phyloP scores from a whole-genome alignment of 306 rosid genomes.

The Cucumis cinereus region DNA sequence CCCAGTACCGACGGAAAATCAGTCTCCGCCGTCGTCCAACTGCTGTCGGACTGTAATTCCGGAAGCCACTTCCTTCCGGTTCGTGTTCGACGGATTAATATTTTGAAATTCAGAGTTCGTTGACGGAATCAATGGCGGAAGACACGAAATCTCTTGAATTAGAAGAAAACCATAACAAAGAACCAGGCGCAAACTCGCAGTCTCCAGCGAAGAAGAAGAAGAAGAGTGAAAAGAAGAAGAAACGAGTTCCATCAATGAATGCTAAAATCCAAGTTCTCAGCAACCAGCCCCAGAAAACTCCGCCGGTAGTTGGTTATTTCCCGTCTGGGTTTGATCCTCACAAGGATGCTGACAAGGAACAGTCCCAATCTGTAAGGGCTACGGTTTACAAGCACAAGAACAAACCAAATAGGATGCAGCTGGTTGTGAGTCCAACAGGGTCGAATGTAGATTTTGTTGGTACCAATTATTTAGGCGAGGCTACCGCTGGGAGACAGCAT shows the following conservation, averaged over 20 bases:
- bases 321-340: conserved; percentile 66
- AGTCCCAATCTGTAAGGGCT: conserved; percentile 11
- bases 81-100: background rate
- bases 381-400: conserved; percentile 33
- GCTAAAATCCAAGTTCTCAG: conserved; percentile 36
- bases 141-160: background rate
- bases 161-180: background rate
- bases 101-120: background rate
- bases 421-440: conserved; percentile 52
- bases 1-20: background rate
- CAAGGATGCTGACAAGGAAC: background rate
- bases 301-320: conserved; percentile 68
- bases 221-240: conserved; percentile 25
- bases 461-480: conserved; percentile 58
- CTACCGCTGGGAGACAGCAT: conserved; percentile 39
- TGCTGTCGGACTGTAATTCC: background rate
- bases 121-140: background rate
- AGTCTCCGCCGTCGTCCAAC: background rate
- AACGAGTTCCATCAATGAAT: conserved; percentile 10
- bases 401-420: conserved; percentile 45
- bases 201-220: conserved; percentile 21
- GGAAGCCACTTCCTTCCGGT: background rate
- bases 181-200: background rate
- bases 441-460: conserved; percentile 71
- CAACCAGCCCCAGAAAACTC: conserved; percentile 24